phyloP scores from a whole-genome alignment of 2,329 filamentous ascomycete genomes.

The Colletotrichum navitas region DNA sequence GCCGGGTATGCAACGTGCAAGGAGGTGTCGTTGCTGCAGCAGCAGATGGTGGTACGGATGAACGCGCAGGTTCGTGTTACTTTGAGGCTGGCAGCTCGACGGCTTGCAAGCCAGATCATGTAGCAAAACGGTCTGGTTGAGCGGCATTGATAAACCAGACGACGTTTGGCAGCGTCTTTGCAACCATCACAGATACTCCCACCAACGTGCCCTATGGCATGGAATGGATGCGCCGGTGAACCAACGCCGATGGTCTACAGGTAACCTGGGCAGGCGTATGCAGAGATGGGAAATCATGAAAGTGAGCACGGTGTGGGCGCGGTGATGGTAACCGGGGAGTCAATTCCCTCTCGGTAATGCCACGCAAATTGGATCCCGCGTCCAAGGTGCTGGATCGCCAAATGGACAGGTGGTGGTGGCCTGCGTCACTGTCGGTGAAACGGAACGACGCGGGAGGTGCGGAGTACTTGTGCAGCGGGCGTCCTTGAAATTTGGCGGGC shows the following conservation, averaged over 20 bases:
- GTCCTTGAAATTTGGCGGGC: constrained; percentile 24
- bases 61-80: not conserved
- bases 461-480: constrained; percentile 35
- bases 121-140: not conserved
- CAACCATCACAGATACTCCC: not conserved
- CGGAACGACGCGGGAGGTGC: constrained; percentile 33
- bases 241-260: not conserved
- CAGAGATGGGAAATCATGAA: not conserved
- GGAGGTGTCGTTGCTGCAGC: not conserved
- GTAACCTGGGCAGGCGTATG: not conserved
- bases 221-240: not conserved
- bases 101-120: constrained; percentile 3
- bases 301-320: not conserved
- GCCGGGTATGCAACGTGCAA: not conserved
- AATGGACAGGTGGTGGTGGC: constrained; percentile 23
- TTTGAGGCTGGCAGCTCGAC: not conserved
- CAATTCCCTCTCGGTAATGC: constrained; percentile 16
- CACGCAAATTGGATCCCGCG: constrained; percentile 28
- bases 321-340: constrained; percentile 5
- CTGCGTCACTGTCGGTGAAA: constrained; percentile 33
- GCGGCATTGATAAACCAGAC: not conserved
- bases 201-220: not conserved
- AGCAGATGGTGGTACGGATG: not conserved
- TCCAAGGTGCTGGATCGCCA: constrained; percentile 36
- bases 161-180: not conserved